These are phyloP conservation scores for Azolla pinnata DNA, from an alignment of 75 land plant genomes.

Conservation along the genomic window DNA sequence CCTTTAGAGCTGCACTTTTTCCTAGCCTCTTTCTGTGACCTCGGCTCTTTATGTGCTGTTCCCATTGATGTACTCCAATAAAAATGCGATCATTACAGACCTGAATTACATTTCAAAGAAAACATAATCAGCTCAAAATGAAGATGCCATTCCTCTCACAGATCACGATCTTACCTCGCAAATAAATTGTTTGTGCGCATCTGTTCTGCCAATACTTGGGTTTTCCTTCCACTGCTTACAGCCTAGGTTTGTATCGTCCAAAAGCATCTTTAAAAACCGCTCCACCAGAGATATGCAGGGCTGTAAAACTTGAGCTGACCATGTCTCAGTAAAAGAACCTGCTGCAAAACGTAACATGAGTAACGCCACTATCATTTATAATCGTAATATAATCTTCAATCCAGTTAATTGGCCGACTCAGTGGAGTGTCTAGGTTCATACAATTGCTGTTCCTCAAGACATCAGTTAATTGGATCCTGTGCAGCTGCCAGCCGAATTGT, in stretches of 20 bases:
- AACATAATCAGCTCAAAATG: no score
- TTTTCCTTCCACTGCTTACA: no score
- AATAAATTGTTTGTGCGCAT: not conserved
- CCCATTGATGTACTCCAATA: not conserved
- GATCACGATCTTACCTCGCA: no score
- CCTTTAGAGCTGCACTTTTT: no score
- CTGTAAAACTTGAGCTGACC: not conserved
- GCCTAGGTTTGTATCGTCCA: no score
- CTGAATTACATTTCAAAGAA: not conserved
- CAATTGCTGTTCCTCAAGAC: slow-evolving; percentile 15
- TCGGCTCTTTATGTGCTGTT: not conserved
- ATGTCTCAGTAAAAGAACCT: not conserved
- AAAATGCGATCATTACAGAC: not conserved
- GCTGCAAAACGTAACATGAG: no score
- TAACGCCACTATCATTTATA: not conserved
- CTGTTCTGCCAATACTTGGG: not conserved
- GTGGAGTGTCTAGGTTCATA: no score
- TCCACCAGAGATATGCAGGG: not conserved
- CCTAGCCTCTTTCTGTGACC: not conserved
- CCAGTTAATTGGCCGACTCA: no score
- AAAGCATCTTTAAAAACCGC: not conserved
- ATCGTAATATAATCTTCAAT: not conserved
- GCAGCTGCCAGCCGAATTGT: slow-evolving; percentile 54
- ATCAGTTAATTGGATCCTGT: slow-evolving; percentile 43
- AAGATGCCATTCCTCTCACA: no score